Evolutionary conservation across 1,284 basidiomycete species (phyloP), one percentile per base, ranked within the genome.

Genomic region (Fomitopsis pinicola): DNA sequence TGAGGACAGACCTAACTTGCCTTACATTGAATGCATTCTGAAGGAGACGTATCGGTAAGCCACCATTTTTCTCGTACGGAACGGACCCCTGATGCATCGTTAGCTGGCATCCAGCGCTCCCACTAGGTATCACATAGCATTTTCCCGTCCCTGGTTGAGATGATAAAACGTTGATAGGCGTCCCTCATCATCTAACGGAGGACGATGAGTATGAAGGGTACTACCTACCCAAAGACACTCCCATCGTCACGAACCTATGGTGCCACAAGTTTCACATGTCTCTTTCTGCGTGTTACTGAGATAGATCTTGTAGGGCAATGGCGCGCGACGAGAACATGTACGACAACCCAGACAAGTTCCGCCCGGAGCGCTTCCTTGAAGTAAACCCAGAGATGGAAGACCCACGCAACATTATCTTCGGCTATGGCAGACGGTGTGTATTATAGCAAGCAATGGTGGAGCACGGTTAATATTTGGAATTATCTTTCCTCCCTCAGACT

Each of bases 211-310:
- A 26, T 40, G 36, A 59, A 57, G 40, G 55, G 42, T 53, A 38
- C 44, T 26, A 33, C 70, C 14, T 58, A 72, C 74, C 64, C 72
- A 53, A 60, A 44, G 35, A 50, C 26, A 44, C 50, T 26, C 46
- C 28, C 26, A 44, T 28, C 17, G 59, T 33, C 30, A 62, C 40
- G 46, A 59, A 48, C 54, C 52, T 57, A 36, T 58, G 33, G 42
- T 57, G 28, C 22, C 36, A 30, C 10, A 8, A 57, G 33, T n/a
- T 0, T 1, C 2, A 12, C 35, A 36, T 12, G 6, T 12, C 35
- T 2, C 2, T 2, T 36, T 36, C 35, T 12, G 35, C 35, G 7
- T 7, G 35, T 36, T 2, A 30, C 26, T 48, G 10, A 48, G 22
- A 19, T 5, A 2, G 22, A 14, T 30, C 46, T 5, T 28, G 3